A percentile compares a stretch with the other conserved stretches of the same genome.
phyloP scores from a whole-genome alignment of 345 rosid genomes.

The Microcos paniculata region DNA sequence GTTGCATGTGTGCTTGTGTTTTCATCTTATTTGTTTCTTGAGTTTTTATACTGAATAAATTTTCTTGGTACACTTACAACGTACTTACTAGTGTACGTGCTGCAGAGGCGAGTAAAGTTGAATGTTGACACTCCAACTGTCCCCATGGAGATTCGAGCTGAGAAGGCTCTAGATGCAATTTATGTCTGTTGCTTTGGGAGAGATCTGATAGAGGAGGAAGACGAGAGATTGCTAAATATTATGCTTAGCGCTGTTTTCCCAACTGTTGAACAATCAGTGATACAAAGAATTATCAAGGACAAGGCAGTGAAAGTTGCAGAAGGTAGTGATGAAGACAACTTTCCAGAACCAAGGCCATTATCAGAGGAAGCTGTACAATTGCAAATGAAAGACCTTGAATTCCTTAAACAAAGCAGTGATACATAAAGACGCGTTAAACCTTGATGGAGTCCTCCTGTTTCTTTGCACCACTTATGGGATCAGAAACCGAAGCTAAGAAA shows the following conservation, averaged over 20 bases:
- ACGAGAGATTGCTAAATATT: conserved; percentile 50
- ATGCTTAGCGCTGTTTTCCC: conserved; percentile 80
- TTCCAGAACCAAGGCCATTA: conserved; percentile 51
- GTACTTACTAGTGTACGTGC: background rate
- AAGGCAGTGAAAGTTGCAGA: conserved; percentile 63
- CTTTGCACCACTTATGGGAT: background rate
- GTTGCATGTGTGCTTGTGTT: background rate
- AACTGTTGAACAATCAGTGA: conserved; percentile 46
- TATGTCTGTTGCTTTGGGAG: conserved; percentile 76
- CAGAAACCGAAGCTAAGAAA: background rate
- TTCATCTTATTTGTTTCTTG: background rate
- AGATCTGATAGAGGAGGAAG: conserved; percentile 75
- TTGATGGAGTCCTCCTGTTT: background rate
- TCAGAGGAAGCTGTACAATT: conserved; percentile 69
- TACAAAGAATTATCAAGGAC: conserved; percentile 59
- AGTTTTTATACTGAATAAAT: background rate
- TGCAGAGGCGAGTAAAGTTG: conserved; percentile 79
- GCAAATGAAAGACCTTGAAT: conserved; percentile 95
- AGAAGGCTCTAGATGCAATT: conserved; percentile 89
- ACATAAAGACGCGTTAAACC: conserved; percentile 23
- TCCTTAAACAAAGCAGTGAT: conserved; percentile 72
- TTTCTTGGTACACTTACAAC: background rate
- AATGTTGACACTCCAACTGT: conserved; percentile 57
- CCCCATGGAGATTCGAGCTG: conserved; percentile 70
- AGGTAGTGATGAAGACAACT: conserved; percentile 45